These are phyloP conservation scores for Erysimum cheiri DNA, from an alignment of 441 rosid genomes.

Conservation along the genomic window DNA sequence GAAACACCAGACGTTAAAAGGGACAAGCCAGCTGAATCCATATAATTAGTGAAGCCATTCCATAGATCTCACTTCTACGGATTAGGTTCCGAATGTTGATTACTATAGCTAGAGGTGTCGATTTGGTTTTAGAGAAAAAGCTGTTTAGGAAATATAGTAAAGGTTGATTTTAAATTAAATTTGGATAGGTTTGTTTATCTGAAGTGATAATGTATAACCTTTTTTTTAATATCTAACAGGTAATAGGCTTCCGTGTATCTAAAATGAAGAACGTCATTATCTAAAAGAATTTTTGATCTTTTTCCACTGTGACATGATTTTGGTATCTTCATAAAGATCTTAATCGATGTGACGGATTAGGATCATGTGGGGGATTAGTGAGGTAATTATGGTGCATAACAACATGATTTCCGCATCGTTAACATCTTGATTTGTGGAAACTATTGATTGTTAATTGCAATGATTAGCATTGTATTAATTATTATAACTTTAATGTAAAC, in stretches of 20 bases:
- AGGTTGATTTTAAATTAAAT: background rate
- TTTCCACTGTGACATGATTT: conserved; percentile 26
- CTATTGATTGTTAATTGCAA: conserved; percentile 52
- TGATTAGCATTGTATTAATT: conserved; percentile 46
- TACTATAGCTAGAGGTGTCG: background rate
- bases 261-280: conserved; percentile 11
- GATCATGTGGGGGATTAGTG: conserved; percentile 45
- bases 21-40: conserved; percentile 40
- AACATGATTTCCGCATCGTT: conserved; percentile 56
- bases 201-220: no score
- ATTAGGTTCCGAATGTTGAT: background rate
- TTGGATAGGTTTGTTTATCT: background rate
- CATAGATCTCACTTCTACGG: background rate
- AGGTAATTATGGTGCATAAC: conserved; percentile 64
- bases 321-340: conserved; percentile 32
- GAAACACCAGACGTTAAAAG: conserved; percentile 45
- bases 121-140: background rate
- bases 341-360: conserved; percentile 42
- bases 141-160: background rate
- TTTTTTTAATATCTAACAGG: conserved; percentile 1
- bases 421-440: conserved; percentile 53
- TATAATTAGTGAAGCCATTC: conserved; percentile 11
- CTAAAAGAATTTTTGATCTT: conserved; percentile 8
- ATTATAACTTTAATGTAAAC: conserved; percentile 47
- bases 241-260: background rate